A percentile compares a stretch with the other conserved stretches of the same genome.
These are phyloP conservation scores for Xylaria sp. DNA, from an alignment of 2,329 filamentous ascomycete genomes.

Conservation along the genomic window DNA sequence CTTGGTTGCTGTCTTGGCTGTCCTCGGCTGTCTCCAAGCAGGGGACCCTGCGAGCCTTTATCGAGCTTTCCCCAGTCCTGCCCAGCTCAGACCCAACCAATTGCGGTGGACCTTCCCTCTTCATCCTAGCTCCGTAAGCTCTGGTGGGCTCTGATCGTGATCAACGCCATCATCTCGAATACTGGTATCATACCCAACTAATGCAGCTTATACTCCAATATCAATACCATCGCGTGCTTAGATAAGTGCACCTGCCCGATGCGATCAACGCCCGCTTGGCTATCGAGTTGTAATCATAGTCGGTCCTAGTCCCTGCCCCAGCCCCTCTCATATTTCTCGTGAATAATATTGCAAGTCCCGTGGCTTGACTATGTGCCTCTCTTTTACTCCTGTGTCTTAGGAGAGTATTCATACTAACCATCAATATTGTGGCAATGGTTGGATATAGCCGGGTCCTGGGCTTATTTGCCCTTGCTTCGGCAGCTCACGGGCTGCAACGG, in stretches of 20 bases:
- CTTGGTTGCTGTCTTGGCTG: constrained; percentile 9
- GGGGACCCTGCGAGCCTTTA: constrained; percentile 28
- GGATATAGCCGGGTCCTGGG: constrained; percentile 34
- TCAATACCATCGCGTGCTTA: constrained; percentile 21
- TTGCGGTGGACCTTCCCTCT: constrained; percentile 43
- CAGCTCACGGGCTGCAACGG: constrained; percentile 43
- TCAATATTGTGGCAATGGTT: constrained; percentile 35
- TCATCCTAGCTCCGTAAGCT: constrained; percentile 36
- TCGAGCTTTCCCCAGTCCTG: constrained; percentile 26
- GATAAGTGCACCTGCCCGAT: constrained; percentile 33
- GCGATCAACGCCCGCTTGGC: constrained; percentile 26
- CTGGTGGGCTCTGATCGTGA: constrained; percentile 25
- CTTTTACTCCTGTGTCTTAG: constrained; percentile 22
- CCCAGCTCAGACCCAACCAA: neutral
- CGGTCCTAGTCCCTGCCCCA: constrained; percentile 6
- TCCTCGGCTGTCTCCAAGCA: constrained; percentile 9
- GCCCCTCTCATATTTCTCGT: constrained; percentile 7
- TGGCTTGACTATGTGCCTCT: constrained; percentile 18
- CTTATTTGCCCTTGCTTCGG: constrained; percentile 41
- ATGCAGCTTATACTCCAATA: constrained; percentile 23
- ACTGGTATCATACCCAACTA: constrained; percentile 20
- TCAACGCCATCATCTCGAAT: constrained; percentile 16
- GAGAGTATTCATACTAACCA: constrained; percentile 28
- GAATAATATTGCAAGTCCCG: constrained; percentile 18
- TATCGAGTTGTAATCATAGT: constrained; percentile 22